Base-by-base conservation (phyloP, 345 rosid genomes). In the Brassica juncea region DNA sequence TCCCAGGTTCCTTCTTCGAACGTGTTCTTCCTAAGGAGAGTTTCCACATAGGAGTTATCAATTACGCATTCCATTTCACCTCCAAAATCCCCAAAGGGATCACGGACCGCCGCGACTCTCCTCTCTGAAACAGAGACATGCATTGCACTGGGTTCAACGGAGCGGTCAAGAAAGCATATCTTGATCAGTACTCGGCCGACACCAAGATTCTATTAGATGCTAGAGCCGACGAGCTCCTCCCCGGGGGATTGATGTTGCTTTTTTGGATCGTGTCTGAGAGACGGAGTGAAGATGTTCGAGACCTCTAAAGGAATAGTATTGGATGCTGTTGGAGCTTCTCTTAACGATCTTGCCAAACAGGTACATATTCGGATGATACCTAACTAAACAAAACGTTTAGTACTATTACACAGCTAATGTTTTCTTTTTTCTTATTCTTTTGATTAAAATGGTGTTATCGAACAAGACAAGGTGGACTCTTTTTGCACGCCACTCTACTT, bases 1-100 rank as follows among this genome's bases (percentile, higher is more conserved):
- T 84, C 31, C 84, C 87, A 0, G 86, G 88, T 1, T 83, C 85
- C n/a, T 86, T 87, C 68, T 71, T 78, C n/a, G 30, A 72, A 0
- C 74, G 84, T 12, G 19, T 87, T 19, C 83, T 88, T 30, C 87
- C 86, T 2, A 23, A 23, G 25, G 25, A 23, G 25, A 23, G 25
- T 23, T 23, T 23, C 25, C 25, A 23, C 25, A 23, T 23, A 23
- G 25, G 25, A 23, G 25, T 23, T 23, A 23, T 23, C 25, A 23
- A 23, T 23, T 23, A 23, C 15, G 66, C 88, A 0, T 42, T 85
- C 25, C 86, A 87, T 4, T 85, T 86, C 83, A 83, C 84, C 0
- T 81, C 75, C 12, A 72, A 72, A 59, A 60, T 73, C 8, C 86
- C 89, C 0, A 60, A 66, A 12, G 85, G 76, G 23, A 42, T 82